Conservation (phyloP, 441 rosid species). For the Populus tomentosa region DNA sequence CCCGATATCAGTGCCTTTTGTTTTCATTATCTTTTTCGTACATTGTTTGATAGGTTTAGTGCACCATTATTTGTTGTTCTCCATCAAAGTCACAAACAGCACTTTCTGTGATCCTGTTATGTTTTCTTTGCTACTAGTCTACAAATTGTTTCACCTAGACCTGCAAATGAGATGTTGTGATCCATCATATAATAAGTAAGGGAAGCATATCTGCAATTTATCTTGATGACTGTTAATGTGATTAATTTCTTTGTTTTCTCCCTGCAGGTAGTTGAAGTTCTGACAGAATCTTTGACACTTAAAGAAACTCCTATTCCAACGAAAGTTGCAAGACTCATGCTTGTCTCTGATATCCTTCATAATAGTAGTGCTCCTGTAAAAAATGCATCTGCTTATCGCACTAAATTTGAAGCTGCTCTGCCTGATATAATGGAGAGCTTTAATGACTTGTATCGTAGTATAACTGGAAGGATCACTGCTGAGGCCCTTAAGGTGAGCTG, state of each 20-base stretch:
- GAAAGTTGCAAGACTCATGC: constrained; percentile 99
- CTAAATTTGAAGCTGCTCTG: constrained; percentile 90
- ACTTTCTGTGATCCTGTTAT: background rate
- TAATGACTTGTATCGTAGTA: constrained; percentile 86
- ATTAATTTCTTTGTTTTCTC: constrained; percentile 3
- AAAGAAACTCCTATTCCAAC: constrained; percentile 98
- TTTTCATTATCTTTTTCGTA: background rate
- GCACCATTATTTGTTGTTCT: background rate
- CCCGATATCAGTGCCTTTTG: constrained; percentile 5
- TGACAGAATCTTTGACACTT: constrained; percentile 96
- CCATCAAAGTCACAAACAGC: background rate
- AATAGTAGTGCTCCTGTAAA: constrained; percentile 99
- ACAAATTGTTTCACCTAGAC: background rate
- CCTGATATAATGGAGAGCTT: constrained; percentile 99
- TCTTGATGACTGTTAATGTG: background rate
- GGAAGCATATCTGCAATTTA: background rate
- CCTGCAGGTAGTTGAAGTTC: constrained; percentile 90
- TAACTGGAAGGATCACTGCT: constrained; percentile 98
- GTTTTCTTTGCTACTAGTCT: background rate
- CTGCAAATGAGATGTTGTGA: background rate
- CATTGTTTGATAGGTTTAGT: background rate
- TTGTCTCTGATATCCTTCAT: constrained; percentile 96
- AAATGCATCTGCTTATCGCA: constrained; percentile 99
- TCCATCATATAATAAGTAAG: background rate
- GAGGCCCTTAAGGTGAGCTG: constrained; percentile 89